Base-by-base conservation (phyloP, 1,139 yeast species). In the Zhuliangozyma parablackwelliae region DNA sequence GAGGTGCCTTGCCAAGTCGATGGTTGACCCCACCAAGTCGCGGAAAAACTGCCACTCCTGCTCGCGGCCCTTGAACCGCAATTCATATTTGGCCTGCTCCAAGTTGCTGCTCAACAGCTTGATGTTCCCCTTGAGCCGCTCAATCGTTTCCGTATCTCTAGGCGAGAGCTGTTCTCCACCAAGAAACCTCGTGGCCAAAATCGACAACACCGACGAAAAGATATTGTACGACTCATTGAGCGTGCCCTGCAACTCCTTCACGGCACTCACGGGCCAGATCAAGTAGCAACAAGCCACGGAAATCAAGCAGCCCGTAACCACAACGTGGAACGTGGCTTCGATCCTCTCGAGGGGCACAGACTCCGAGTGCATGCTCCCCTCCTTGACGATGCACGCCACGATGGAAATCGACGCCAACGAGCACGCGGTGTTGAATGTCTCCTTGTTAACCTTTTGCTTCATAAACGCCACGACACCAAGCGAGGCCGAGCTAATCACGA, bases 391-490 rank as follows among this genome's bases (percentile, higher is more conserved):
- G 44, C 87, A 80, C 0, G 89, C 74, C 10, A 85, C 80, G 32
- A 85, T 63, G 8, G 85, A 75, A 37, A 86, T 83, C 12, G 86
- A 79, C 0, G 94, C 88, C 37, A 86, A 63, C 0, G 89, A 79
- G 50, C 94, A 82, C 0, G 95, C 92, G 11, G 92, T 85, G 48
- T 83, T 84, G 55, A 85, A 85, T 0, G 86, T 81, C 26, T 78
- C 84, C 49, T 75, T 78, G 45, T 75, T 75, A 36, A 84, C 75
- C 44, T 73, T 69, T 49, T 82, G 88, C 48, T 86, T 86, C 69
- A 78, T 70, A 49, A 71, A 82, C 1, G 92, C 83, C 21, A 87
- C 72, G 7, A 72, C 44, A 0, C 94, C 94, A 30, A 85, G 62
- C 0, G 87, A 77, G 2, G 59, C 58, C 43, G 73, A 80, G 51